Conservation (phyloP, 1,284 basidiomycete genomes). For the Mycosarcoma mackinlayi region DNA sequence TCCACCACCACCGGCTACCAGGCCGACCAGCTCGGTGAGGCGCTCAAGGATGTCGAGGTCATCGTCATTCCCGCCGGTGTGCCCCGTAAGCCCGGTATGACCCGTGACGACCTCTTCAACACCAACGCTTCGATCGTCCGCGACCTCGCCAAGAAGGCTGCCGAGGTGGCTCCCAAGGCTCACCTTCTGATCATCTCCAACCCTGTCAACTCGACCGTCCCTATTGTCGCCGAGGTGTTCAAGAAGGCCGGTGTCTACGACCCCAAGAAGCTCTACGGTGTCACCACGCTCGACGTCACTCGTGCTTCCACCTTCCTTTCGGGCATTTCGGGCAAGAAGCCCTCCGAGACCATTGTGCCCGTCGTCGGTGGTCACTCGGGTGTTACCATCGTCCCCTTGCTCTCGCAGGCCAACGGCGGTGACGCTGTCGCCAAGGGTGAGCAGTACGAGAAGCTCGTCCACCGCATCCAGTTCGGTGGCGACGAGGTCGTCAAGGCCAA, state of each 20-base stretch:
- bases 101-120: constrained; percentile 99
- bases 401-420: constrained; percentile 87
- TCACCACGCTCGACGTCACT: constrained; percentile 97
- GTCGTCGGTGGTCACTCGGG: constrained; percentile 97
- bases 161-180: constrained; percentile 86
- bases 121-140: constrained; percentile 96
- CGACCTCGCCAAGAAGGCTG: constrained; percentile 89
- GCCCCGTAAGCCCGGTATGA: constrained; percentile 75
- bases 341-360: constrained; percentile 80
- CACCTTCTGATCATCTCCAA: constrained; percentile 93
- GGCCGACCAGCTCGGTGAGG: constrained; percentile 79
- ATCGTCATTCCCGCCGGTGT: constrained; percentile 95
- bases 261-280: constrained; percentile 77
- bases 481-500: constrained; percentile 94
- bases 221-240: constrained; percentile 92
- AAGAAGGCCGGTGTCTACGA: constrained; percentile 94
- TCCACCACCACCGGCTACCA: constrained; percentile 85
- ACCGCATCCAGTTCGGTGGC: constrained; percentile 93
- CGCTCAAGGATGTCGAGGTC: constrained; percentile 85
- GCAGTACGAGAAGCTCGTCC: constrained; percentile 72
- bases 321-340: constrained; percentile 72
- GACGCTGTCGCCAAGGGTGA: constrained; percentile 71
- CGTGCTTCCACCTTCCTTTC: constrained; percentile 92
- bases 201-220: constrained; percentile 85
- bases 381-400: constrained; percentile 93